Conservation (phyloP, 2,329 filamentous ascomycete species). For the Hypoxylon sp. region DNA sequence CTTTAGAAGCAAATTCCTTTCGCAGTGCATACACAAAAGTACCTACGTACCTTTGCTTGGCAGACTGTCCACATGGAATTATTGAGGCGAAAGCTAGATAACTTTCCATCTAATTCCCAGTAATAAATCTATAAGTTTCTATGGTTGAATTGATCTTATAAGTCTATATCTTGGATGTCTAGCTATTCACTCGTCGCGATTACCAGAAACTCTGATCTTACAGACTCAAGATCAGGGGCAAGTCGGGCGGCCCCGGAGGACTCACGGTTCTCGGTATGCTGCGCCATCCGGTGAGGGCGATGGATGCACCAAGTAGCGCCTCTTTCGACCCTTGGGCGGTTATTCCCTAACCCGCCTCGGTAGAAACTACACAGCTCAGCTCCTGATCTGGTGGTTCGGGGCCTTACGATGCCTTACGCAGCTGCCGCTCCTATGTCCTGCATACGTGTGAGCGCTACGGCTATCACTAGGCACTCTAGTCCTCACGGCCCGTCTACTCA, state of each 20-base stretch:
- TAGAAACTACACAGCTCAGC: background rate
- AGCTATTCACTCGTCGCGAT: background rate
- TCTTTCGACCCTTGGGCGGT: too few species aligned
- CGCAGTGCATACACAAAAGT: too few species aligned
- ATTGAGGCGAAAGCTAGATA: background rate
- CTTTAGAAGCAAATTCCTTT: slow-evolving; percentile 10
- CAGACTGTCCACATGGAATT: background rate
- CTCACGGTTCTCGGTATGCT: slow-evolving; percentile 1
- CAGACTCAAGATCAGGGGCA: background rate
- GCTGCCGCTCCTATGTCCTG: too few species aligned
- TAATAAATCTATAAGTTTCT: background rate
- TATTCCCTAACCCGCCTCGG: background rate
- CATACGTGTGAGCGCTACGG: background rate
- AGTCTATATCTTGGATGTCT: background rate
- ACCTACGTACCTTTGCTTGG: background rate
- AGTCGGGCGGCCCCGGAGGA: background rate
- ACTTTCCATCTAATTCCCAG: background rate
- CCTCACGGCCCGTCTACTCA: background rate
- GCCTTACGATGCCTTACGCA: background rate
- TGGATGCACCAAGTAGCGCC: slow-evolving; percentile 9
- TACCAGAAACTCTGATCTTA: background rate
- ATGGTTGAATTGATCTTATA: background rate
- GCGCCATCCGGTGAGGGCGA: slow-evolving; percentile 29
- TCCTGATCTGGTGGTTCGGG: background rate
- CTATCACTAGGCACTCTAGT: background rate